These are phyloP conservation scores for Tuber aestivum DNA, from an alignment of 495 filamentous ascomycete species.

Conservation along the genomic window DNA sequence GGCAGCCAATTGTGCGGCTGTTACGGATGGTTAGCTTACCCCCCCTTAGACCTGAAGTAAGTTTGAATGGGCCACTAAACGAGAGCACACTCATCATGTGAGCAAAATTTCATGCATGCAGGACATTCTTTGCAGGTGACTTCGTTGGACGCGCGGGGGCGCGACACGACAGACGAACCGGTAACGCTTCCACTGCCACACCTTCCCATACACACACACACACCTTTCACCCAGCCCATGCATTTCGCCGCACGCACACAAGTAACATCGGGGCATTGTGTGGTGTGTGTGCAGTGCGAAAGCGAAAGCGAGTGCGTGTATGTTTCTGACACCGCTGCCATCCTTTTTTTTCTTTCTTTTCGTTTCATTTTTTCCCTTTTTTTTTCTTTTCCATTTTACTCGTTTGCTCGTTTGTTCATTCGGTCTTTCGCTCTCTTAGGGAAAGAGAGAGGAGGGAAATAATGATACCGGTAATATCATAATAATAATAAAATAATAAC, in stretches of 20 bases:
- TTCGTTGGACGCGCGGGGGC: conserved; percentile 34
- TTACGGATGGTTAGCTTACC: background rate
- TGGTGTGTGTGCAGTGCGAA: background rate
- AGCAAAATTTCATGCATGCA: conserved; percentile 41
- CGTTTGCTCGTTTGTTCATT: background rate
- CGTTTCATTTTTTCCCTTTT: background rate
- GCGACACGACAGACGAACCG: conserved; percentile 29
- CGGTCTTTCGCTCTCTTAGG: background rate
- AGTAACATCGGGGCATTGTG: background rate
- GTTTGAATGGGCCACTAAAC: background rate
- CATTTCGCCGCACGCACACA: background rate
- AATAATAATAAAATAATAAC: conserved; percentile 27
- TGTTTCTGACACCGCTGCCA: background rate
- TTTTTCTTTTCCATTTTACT: background rate
- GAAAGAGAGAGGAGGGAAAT: background rate
- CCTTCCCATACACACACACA: conserved; percentile 17
- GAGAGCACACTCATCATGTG: conserved; percentile 29
- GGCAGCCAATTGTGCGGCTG: background rate
- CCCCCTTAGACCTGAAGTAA: background rate
- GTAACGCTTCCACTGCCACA: conserved; percentile 33
- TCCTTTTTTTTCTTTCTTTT: background rate
- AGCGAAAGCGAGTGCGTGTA: background rate
- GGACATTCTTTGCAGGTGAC: conserved; percentile 40
- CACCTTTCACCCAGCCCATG: background rate
- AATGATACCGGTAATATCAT: conserved; percentile 23